Percentiles rank a stretch among this genome's conserved stretches.
phyloP scores from a whole-genome alignment of 1,284 basidiomycete genomes.

The Cryptococcus depauperatus region DNA sequence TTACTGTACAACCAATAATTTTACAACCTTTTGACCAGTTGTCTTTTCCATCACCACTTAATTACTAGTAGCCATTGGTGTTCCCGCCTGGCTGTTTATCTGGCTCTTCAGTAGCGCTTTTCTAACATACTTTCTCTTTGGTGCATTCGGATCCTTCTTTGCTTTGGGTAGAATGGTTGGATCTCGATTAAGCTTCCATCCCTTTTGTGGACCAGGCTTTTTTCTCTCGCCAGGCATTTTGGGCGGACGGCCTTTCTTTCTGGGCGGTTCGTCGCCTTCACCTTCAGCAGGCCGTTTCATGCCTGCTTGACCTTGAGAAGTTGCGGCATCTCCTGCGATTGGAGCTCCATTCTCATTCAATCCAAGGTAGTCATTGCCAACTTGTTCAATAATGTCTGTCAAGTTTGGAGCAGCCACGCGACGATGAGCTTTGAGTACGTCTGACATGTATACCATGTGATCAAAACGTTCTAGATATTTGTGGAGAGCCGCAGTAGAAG shows the following conservation, averaged over 20 bases:
- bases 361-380: slow-evolving; percentile 33
- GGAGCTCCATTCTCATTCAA: slow-evolving; percentile 20
- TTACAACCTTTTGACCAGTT: not conserved
- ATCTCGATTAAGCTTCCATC: slow-evolving; percentile 29
- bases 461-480: slow-evolving; percentile 41
- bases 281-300: not conserved
- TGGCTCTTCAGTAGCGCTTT: slow-evolving; percentile 3
- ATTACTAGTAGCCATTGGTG: not conserved
- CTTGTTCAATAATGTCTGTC: slow-evolving; percentile 28
- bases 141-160: slow-evolving; percentile 5
- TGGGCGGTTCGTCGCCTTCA: slow-evolving; percentile 2
- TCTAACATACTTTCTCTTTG: slow-evolving; percentile 13
- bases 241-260: slow-evolving; percentile 8
- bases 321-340: not conserved
- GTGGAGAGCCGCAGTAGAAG: slow-evolving; percentile 18
- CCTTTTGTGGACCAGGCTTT: slow-evolving; percentile 40
- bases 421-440: slow-evolving; percentile 21
- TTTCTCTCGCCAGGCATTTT: slow-evolving; percentile 27
- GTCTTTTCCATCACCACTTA: not conserved
- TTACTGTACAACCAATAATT: not conserved
- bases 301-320: not conserved
- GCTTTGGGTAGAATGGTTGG: not conserved
- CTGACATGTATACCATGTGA: slow-evolving; percentile 33
- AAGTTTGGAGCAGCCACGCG: slow-evolving; percentile 23
- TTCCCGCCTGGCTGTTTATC: slow-evolving; percentile 1